Percentiles rank a stretch among this genome's conserved stretches.
Evolutionary conservation across 345 rosid genomes (phyloP).

Genomic region (Aurinia saxatilis): DNA sequence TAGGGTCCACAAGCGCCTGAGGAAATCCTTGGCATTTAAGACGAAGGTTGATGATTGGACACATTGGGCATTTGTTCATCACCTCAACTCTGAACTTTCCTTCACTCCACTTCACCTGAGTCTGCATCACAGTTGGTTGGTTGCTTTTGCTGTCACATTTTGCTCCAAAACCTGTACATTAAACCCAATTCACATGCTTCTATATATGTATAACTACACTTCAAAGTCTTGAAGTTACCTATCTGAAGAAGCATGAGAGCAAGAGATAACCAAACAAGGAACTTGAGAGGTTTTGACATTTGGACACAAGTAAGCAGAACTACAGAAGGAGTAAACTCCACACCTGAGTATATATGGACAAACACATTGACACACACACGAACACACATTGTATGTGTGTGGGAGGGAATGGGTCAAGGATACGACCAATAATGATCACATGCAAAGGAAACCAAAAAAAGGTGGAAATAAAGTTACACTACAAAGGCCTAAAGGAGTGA

Average conservation of each 20-base stretch:
- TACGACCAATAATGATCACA: constrained; percentile 28
- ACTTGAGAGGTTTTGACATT: constrained; percentile 15
- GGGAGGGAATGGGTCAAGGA: constrained; percentile 16
- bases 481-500: constrained; percentile 15
- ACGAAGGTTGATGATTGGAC: constrained; percentile 30
- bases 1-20: constrained; percentile 26
- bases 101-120: constrained; percentile 8
- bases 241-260: constrained; percentile 17
- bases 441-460: constrained; percentile 22
- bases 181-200: not conserved
- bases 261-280: constrained; percentile 20
- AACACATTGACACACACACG: not conserved
- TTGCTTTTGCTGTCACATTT: constrained; percentile 25
- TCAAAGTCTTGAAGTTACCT: not conserved
- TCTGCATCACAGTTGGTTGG: constrained; percentile 25
- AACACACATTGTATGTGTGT: not conserved
- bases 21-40: constrained; percentile 27
- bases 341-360: not conserved
- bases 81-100: constrained; percentile 26
- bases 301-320: constrained; percentile 1
- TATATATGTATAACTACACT: not conserved
- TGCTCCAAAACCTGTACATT: constrained; percentile 12
- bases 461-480: constrained; percentile 1
- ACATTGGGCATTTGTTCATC: constrained; percentile 26
- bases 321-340: not conserved